Evolutionary conservation across 2,329 filamentous ascomycete species (phyloP).

Genomic region (Phaeosphaeriaceae sp.): DNA sequence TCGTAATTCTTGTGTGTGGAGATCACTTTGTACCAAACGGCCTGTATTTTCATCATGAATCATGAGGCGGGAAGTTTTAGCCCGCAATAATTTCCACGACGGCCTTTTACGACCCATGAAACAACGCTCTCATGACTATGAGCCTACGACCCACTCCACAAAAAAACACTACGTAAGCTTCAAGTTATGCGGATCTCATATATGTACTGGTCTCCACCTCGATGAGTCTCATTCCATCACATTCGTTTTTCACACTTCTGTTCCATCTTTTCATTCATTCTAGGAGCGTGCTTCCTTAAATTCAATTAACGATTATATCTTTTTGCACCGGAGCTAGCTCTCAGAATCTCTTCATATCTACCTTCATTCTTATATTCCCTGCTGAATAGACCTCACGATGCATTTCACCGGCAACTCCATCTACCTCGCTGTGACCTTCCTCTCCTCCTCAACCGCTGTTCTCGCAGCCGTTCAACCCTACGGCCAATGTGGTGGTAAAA

Average conservation of each 20-base stretch:
- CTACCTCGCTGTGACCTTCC: conserved; percentile 36
- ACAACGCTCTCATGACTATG: conserved; percentile 13
- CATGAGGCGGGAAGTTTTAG: not conserved
- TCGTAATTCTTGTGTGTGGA: too few species aligned
- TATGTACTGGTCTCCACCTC: conserved; percentile 6
- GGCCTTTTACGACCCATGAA: conserved; percentile 27
- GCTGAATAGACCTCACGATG: conserved; percentile 19
- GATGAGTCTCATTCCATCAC: not conserved
- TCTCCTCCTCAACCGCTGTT: conserved; percentile 35
- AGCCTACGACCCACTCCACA: conserved; percentile 8
- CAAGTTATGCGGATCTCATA: conserved; percentile 3
- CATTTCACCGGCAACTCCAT: conserved; percentile 27
- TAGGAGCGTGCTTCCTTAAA: conserved; percentile 31
- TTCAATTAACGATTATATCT: conserved; percentile 14
- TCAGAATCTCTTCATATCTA: not conserved
- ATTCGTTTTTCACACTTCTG: conserved; percentile 2
- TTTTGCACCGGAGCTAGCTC: conserved; percentile 26
- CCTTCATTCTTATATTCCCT: not conserved
- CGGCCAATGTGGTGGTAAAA: conserved; percentile 55
- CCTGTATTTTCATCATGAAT: not conserved
- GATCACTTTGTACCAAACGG: not conserved
- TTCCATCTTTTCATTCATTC: conserved; percentile 6
- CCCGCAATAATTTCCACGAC: conserved; percentile 31
- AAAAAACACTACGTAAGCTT: not conserved
- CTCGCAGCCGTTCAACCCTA: conserved; percentile 42